Evolutionary conservation across 129 eudicot species (phyloP).

Genomic region (Ambrosia trifida): DNA sequence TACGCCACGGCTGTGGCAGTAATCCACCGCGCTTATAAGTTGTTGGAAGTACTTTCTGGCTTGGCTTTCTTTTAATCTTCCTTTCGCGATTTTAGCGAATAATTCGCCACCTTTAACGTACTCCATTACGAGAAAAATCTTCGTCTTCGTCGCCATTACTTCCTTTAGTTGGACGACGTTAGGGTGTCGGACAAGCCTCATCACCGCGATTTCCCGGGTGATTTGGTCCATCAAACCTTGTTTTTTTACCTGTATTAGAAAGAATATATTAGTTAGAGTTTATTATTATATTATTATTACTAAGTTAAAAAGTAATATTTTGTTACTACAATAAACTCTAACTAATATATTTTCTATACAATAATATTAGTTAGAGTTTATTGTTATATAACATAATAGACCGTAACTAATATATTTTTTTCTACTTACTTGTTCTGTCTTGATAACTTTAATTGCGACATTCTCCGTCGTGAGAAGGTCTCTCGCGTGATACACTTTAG

Average conservation of each 20-base stretch:
- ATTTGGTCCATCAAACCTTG: conserved; percentile 70
- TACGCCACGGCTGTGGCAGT: conserved; percentile 57
- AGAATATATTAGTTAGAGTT: too few species aligned
- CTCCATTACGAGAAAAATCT: conserved; percentile 71
- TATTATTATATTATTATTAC: too few species aligned
- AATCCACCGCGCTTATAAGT: conserved; percentile 42
- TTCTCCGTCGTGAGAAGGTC: conserved; percentile 49
- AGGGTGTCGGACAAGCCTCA: conserved; percentile 68
- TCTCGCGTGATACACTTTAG: conserved; percentile 69
- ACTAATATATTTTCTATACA: too few species aligned
- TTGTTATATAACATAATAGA: too few species aligned
- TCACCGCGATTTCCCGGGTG: conserved; percentile 67
- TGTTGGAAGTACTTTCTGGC: conserved; percentile 54
- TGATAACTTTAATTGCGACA: conserved; percentile 82
- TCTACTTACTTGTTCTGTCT: conserved; percentile 43
- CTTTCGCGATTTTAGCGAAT: conserved; percentile 59
- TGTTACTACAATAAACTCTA: conserved; percentile 1
- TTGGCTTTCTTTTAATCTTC: conserved; percentile 46
- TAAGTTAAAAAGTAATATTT: too few species aligned
- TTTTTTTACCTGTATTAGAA: conserved; percentile 32
- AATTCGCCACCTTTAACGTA: conserved; percentile 83
- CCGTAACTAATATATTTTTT: too few species aligned
- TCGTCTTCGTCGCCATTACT: conserved; percentile 68
- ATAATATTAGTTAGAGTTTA: too few species aligned
- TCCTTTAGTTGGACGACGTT: conserved; percentile 72